Conservation (phyloP, 2,329 filamentous ascomycete species). For the Botrytis aclada region DNA sequence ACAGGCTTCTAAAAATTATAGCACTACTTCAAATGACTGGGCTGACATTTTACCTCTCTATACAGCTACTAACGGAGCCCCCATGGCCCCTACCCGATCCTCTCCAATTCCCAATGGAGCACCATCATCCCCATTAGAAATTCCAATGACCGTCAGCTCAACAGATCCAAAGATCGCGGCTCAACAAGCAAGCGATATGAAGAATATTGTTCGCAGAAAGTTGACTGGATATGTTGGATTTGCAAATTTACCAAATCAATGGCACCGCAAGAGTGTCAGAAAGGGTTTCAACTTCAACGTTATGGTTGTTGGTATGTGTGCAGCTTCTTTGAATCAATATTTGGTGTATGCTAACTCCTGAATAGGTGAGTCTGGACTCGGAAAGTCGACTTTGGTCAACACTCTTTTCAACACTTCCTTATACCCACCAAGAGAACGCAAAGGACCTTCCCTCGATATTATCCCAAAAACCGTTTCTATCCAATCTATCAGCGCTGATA, state of each 20-base stretch:
- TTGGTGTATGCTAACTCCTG: conserved; percentile 25
- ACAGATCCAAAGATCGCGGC: conserved; percentile 39
- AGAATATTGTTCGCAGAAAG: conserved; percentile 96
- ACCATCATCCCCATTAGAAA: conserved; percentile 30
- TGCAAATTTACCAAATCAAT: conserved; percentile 98
- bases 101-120: conserved; percentile 36
- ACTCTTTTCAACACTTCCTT: conserved; percentile 99
- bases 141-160: conserved; percentile 39
- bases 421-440: conserved; percentile 97
- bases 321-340: background rate
- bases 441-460: conserved; percentile 94
- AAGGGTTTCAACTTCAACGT: conserved; percentile 99
- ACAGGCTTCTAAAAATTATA: conserved; percentile 31
- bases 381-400: conserved; percentile 99
- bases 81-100: conserved; percentile 34
- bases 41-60: conserved; percentile 38
- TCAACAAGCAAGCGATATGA: conserved; percentile 40
- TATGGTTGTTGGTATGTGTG: conserved; percentile 93
- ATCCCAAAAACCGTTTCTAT: conserved; percentile 97
- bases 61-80: conserved; percentile 38
- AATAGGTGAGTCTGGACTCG: conserved; percentile 94
- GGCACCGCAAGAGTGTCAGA: conserved; percentile 99
- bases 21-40: conserved; percentile 33
- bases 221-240: conserved; percentile 98
- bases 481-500: conserved; percentile 91